Evolutionary conservation across 352 stramenopile species (phyloP).

Genomic region (Pythium biforme): DNA sequence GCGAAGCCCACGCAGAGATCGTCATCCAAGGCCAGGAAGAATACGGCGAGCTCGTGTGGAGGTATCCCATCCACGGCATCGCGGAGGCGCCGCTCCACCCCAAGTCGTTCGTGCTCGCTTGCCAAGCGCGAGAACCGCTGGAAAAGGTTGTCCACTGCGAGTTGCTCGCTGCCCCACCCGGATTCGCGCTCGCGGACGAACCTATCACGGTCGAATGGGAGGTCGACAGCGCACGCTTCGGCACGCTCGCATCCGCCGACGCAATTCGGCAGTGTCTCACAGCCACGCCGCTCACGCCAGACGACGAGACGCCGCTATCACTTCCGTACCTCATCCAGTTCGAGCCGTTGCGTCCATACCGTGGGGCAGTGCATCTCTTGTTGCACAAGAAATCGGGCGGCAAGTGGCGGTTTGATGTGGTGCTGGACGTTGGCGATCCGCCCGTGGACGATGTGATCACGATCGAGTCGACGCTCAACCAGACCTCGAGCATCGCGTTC

Average conservation of each 20-base stretch:
- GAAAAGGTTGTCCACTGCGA: constrained; percentile 68
- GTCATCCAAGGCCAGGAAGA: constrained; percentile 63
- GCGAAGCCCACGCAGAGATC: constrained; percentile 64
- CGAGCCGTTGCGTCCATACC: constrained; percentile 85
- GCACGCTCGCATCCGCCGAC: constrained; percentile 36
- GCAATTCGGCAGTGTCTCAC: constrained; percentile 59
- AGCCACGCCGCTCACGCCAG: constrained; percentile 30
- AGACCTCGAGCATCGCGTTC: constrained; percentile 85
- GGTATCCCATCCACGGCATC: constrained; percentile 71
- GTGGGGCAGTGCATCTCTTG: constrained; percentile 66
- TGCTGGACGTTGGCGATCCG: constrained; percentile 77
- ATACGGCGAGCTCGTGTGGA: constrained; percentile 72
- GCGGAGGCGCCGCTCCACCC: constrained; percentile 68
- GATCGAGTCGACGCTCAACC: constrained; percentile 86
- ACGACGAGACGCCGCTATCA: constrained; percentile 4
- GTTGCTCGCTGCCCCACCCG: constrained; percentile 47
- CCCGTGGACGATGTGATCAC: constrained; percentile 84
- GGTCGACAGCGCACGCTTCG: constrained; percentile 55
- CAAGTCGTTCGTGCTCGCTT: constrained; percentile 53
- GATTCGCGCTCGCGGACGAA: constrained; percentile 44
- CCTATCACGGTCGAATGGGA: constrained; percentile 63
- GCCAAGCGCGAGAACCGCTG: constrained; percentile 60
- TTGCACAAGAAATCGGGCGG: constrained; percentile 81
- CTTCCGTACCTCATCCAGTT: constrained; percentile 73
- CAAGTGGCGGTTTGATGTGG: constrained; percentile 85